Base-by-base conservation (phyloP, 306 rosid genomes). In the Cucumis hystrix region DNA sequence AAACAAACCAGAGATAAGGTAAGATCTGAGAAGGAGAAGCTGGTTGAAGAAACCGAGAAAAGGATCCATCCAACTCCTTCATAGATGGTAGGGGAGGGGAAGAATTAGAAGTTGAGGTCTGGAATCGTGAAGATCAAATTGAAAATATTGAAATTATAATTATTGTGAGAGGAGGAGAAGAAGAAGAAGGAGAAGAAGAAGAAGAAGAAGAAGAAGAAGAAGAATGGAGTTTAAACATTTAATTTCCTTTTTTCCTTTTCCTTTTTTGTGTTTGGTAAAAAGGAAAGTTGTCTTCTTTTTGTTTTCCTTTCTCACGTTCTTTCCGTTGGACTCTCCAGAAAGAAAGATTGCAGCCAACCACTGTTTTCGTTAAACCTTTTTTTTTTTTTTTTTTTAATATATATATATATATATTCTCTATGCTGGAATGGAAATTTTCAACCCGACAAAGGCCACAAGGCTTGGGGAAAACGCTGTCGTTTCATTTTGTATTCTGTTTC, bases 271-370 rank as follows among this genome's bases (percentile, higher is more conserved):
- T 69, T 45, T 45, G 75, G 76, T 71, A 28, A 71, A 71, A 71
- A 49, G 76, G 60, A 71, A 49, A 71, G 76, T 25, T 71, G 59
- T 71, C 8, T 49, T 28, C 76, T 71, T 49, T 71, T 71, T 28
- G 76, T 71, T 41, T 49, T 49, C 76, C 76, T 71, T 49, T 71
- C 76, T 71, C 76, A 51, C 76, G 76, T 47, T 71, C 76, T 71
- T 71, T 71, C 76, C 76, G 76, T 71, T 71, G 75, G 40, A 21
- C 5, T 23, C 40, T 41, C 76, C 75, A 69, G 20, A 43, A 69
- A 69, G 45, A 37, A 33, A 33, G 37, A 69, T 67, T 67, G 55
- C 17, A 67, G 18, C 74, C 17, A 67, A 17, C 74, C 74, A 67
- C 54, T 40, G 73, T 40, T 66, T 66, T 43, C 28, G 51, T 40